These are phyloP conservation scores for Pholiota adiposa DNA, from an alignment of 1,284 basidiomycete species.

Conservation along the genomic window DNA sequence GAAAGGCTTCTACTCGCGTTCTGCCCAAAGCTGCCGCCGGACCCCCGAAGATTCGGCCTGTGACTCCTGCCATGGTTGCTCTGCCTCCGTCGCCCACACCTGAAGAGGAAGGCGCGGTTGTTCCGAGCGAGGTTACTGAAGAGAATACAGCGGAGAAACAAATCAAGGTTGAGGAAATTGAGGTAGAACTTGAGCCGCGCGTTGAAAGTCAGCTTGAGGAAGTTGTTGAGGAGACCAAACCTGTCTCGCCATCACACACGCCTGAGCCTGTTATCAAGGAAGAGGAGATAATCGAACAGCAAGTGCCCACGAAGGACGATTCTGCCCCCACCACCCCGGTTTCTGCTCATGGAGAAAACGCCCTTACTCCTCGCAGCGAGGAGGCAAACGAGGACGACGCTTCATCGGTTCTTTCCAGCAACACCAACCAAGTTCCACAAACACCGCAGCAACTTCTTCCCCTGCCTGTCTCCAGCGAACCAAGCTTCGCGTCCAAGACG, in stretches of 20 bases:
- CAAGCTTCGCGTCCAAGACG: conserved; percentile 42
- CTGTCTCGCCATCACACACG: neutral
- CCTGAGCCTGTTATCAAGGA: neutral
- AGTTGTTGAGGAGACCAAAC: neutral
- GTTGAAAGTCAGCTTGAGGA: neutral
- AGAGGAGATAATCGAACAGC: conserved; percentile 13
- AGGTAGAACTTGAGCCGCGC: neutral
- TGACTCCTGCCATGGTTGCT: conserved; percentile 29
- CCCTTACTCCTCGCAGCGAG: neutral
- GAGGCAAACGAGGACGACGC: neutral
- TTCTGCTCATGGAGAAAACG: neutral
- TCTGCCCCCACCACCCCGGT: neutral
- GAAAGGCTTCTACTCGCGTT: conserved; percentile 21
- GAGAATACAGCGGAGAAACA: conserved; percentile 13
- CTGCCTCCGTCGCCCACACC: conserved; percentile 32
- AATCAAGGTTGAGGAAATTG: neutral
- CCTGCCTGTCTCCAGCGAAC: conserved; percentile 11
- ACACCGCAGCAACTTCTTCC: conserved; percentile 16
- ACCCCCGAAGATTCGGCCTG: conserved; percentile 14
- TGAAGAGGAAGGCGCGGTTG: neutral
- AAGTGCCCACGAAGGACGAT: neutral
- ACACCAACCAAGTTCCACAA: conserved; percentile 12
- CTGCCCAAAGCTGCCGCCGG: conserved; percentile 1
- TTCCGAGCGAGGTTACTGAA: neutral
- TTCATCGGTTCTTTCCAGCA: conserved; percentile 3